These are phyloP conservation scores for Phytopythium vexans DNA, from an alignment of 352 stramenopile genomes.

Conservation along the genomic window DNA sequence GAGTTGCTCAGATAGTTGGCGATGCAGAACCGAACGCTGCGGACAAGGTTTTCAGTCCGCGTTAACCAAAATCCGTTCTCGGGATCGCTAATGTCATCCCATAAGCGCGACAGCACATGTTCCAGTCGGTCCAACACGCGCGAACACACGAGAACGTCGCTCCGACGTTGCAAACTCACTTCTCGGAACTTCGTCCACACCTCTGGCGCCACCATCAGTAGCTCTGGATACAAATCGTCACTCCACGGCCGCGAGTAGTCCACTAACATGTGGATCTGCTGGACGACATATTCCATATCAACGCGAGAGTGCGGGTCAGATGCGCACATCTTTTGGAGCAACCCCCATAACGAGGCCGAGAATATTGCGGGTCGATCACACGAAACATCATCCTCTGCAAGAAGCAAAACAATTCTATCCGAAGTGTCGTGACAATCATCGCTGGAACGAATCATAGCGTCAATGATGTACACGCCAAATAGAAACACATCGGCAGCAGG, in stretches of 20 bases:
- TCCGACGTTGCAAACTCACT: constrained; percentile 15
- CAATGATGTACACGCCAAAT: constrained; percentile 9
- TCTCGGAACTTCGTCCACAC: constrained; percentile 25
- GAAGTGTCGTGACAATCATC: too few species aligned
- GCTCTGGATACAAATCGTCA: constrained; percentile 23
- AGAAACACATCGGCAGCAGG: constrained; percentile 16
- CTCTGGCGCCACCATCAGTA: constrained; percentile 23
- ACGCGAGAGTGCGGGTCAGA: constrained; percentile 7
- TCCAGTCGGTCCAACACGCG: constrained; percentile 22
- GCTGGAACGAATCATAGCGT: constrained; percentile 3
- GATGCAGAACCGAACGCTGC: constrained; percentile 24
- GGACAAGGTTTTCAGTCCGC: constrained; percentile 24
- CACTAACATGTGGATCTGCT: constrained; percentile 12
- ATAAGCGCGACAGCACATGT: constrained; percentile 17
- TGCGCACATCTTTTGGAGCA: constrained; percentile 13
- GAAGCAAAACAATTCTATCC: background rate
- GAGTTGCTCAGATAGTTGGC: constrained; percentile 15
- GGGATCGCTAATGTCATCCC: constrained; percentile 20
- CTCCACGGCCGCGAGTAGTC: constrained; percentile 21
- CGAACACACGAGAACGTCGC: constrained; percentile 18
- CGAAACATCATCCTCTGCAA: constrained; percentile 4
- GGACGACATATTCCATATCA: constrained; percentile 17
- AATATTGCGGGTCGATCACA: constrained; percentile 4
- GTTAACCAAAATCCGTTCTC: constrained; percentile 22
- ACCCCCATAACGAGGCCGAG: background rate